A percentile compares a stretch with the other conserved stretches of the same genome.
Conservation (phyloP, 345 rosid genomes). For the Lumnitzera littorea region DNA sequence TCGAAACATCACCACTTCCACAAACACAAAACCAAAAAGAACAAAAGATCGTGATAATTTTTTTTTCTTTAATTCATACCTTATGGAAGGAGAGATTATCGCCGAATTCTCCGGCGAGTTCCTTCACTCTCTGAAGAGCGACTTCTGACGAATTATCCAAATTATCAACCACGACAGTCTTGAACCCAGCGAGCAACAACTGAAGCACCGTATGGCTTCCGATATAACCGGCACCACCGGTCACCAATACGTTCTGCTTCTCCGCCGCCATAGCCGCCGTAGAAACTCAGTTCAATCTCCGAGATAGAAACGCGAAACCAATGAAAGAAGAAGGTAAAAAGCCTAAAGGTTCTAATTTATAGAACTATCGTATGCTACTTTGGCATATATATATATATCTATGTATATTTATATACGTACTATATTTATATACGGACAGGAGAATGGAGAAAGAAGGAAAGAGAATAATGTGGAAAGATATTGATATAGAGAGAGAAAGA, state of each 20-base stretch:
- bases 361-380: too few species aligned
- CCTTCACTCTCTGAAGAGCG: slow-evolving; percentile 53
- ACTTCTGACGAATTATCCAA: slow-evolving; percentile 69
- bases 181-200: slow-evolving; percentile 63
- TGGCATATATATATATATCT: too few species aligned
- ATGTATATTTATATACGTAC: too few species aligned
- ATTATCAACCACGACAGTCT: slow-evolving; percentile 69
- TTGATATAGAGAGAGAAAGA: too few species aligned
- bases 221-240: slow-evolving; percentile 98
- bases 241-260: slow-evolving; percentile 55
- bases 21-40: background rate
- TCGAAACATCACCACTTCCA: background rate
- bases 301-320: background rate
- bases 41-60: background rate
- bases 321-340: background rate
- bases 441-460: too few species aligned
- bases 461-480: too few species aligned
- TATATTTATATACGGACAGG: too few species aligned
- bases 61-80: slow-evolving; percentile 25
- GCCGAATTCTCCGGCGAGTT: slow-evolving; percentile 57
- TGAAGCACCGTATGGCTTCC: slow-evolving; percentile 98
- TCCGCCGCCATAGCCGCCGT: slow-evolving; percentile 12
- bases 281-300: background rate
- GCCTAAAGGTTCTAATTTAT: too few species aligned
- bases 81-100: slow-evolving; percentile 51